Base-by-base conservation (phyloP, 257 asterid species). In the Jacaranda mimosifolia region DNA sequence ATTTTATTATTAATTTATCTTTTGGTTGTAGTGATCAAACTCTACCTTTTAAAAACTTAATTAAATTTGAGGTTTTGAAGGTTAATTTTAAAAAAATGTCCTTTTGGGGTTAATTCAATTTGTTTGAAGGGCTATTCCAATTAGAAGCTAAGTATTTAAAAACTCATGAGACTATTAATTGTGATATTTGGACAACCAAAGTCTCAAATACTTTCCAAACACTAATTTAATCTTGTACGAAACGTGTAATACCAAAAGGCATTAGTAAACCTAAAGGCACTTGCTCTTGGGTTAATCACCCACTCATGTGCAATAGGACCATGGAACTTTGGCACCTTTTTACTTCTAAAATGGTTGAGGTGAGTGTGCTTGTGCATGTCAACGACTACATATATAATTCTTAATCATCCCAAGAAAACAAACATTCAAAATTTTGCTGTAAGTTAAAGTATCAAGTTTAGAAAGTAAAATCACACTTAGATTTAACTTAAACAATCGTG, bases 381-480 rank as follows among this genome's bases (percentile, higher is more conserved):
- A 81, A 75, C 70, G 69, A 10, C 13, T 57, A 15, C 45, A 35
- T 70, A 7, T 19, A 17, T 66, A 21, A n/a, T 19, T 52, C 3
- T 14, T n/a, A 14, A 60, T 21, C 43, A 11, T 55, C 79, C 70
- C 83, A 64, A 79, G 58, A 65, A 71, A 80, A 80, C 84, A 80
- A 75, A 80, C 84, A 80, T 75, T 80, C 78, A 80, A 10, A 10
- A 13, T 51, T 62, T 78, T 13, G 40, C 21, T n/a, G 5, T 58
- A 52, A 64, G n/a, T 52, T 9, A 38, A 26, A 48, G 4, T 38
- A 75, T 64, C 43, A 51, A 62, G 32, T 51, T 18, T 36, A n/a
- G 40, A 17, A 5, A 35, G 21, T 35, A 46, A 21, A 40, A 36
- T 64, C 19, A 12, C 39, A 75, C 11, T 64, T 46, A 5, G 57